Evolutionary conservation across 75 land plant species (phyloP).

Genomic region (Picea glauca): DNA sequence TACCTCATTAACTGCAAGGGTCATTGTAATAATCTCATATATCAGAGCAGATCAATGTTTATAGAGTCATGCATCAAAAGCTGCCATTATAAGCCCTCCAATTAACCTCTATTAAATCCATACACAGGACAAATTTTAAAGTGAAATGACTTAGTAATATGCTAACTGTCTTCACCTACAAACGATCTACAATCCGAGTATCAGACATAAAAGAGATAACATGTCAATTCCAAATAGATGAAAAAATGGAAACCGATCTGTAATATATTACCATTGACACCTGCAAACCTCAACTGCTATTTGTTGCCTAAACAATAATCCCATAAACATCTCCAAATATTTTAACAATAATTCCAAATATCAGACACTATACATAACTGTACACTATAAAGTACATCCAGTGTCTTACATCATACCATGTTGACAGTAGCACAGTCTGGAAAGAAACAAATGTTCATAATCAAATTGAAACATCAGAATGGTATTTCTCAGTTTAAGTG

Average conservation of each 20-base stretch:
- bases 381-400: not conserved
- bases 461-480: not conserved
- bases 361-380: not conserved
- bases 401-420: not conserved
- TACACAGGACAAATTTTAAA: not conserved
- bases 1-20: not conserved
- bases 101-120: not conserved
- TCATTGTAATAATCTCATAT: not conserved
- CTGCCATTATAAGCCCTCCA: not conserved
- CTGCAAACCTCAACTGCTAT: not conserved
- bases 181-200: not conserved
- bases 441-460: not conserved
- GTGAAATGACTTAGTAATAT: not conserved
- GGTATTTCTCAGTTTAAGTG: not conserved
- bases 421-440: not conserved
- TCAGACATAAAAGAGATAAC: not conserved
- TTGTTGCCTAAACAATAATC: not conserved
- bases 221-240: not conserved
- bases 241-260: not conserved
- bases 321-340: not conserved
- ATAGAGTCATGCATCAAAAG: conserved; percentile 1
- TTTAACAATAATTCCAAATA: not conserved
- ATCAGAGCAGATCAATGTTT: not conserved
- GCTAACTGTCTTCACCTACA: not conserved
- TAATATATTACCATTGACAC: not conserved